Conservation (phyloP, 345 rosid genomes). For the Rhizophora apiculata region DNA sequence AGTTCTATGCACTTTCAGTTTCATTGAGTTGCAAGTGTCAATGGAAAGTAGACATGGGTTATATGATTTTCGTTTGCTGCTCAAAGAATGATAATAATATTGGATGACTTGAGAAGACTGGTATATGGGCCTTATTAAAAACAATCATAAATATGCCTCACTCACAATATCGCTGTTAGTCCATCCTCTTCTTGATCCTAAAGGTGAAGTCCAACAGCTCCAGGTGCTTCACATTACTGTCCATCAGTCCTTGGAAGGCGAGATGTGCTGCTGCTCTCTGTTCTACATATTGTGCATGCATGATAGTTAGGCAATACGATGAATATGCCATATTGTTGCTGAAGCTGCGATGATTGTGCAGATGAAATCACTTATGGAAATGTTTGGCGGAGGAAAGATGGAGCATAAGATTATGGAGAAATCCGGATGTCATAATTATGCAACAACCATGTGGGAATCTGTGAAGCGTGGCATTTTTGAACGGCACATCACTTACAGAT, state of each 20-base stretch:
- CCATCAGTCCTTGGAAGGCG: too few species aligned
- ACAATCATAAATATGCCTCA: neutral
- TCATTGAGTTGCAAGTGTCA: too few species aligned
- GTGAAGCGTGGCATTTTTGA: slow-evolving; percentile 42
- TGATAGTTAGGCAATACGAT: neutral
- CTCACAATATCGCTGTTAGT: neutral
- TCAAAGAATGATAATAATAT: neutral
- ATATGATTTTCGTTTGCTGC: neutral
- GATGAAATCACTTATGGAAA: slow-evolving; percentile 56
- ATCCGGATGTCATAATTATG: slow-evolving; percentile 67
- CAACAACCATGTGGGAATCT: slow-evolving; percentile 56
- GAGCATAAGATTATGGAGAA: slow-evolving; percentile 73
- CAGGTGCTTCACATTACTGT: too few species aligned
- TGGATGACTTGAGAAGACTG: neutral
- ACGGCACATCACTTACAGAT: slow-evolving; percentile 57
- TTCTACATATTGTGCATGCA: too few species aligned
- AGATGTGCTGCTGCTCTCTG: too few species aligned
- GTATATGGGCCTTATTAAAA: neutral
- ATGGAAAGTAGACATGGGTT: neutral
- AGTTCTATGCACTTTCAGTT: neutral
- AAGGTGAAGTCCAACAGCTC: too few species aligned
- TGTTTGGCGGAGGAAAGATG: slow-evolving; percentile 64
- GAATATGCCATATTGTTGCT: neutral
- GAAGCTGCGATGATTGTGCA: slow-evolving; percentile 27
- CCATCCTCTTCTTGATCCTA: neutral